Percentiles rank a stretch among this genome's conserved stretches.
These are phyloP conservation scores for Raphanus hybrid DNA, from an alignment of 441 rosid species.

Conservation along the genomic window DNA sequence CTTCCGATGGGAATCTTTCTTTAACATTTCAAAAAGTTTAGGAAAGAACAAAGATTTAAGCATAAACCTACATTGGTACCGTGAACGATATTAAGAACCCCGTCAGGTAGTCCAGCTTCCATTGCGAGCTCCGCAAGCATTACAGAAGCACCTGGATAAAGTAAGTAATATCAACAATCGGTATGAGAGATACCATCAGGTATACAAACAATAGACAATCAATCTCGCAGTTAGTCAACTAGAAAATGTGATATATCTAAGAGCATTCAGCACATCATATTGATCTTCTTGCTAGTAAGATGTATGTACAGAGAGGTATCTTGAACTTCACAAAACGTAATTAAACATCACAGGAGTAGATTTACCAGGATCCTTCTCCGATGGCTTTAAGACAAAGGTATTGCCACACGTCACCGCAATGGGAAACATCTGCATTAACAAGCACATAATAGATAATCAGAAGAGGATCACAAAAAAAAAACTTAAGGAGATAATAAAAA, in stretches of 20 bases:
- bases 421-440: conserved; percentile 85
- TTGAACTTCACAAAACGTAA: background rate
- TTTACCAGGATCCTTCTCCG: conserved; percentile 95
- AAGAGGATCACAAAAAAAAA: background rate
- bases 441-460: background rate
- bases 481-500: conserved; percentile 5
- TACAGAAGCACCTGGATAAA: conserved; percentile 83
- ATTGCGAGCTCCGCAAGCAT: conserved; percentile 87
- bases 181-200: background rate
- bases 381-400: conserved; percentile 90
- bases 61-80: conserved; percentile 72
- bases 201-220: background rate
- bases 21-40: background rate
- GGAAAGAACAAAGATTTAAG: conserved; percentile 16
- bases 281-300: conserved; percentile 1
- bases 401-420: conserved; percentile 92
- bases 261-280: conserved; percentile 4
- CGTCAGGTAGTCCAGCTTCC: conserved; percentile 93
- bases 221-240: background rate
- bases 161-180: conserved; percentile 15
- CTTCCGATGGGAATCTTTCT: background rate
- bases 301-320: background rate
- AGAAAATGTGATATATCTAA: background rate
- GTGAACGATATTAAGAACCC: conserved; percentile 88
- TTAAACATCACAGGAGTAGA: background rate